phyloP scores from a whole-genome alignment of 2,329 filamentous ascomycete genomes.

The Ophiostoma himal-ulmi region DNA sequence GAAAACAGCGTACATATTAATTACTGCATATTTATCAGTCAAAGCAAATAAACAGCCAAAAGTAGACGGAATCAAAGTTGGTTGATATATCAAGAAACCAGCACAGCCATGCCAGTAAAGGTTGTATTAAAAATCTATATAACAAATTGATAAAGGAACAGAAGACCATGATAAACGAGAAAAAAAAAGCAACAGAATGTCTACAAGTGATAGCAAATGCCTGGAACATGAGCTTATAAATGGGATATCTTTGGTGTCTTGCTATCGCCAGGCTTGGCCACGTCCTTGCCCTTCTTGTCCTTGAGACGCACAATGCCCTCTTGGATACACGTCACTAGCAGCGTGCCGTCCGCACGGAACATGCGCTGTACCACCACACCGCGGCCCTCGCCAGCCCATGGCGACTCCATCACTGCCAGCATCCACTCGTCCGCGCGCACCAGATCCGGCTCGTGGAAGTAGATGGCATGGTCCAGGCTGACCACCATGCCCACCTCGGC shows the following conservation, averaged over 20 bases:
- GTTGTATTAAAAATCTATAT: background rate
- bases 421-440: conserved; percentile 68
- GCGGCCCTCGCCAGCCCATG: conserved; percentile 72
- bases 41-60: too few species aligned
- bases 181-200: background rate
- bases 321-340: conserved; percentile 75
- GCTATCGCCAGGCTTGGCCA: background rate
- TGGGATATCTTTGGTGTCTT: background rate
- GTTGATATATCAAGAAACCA: too few species aligned
- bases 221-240: background rate
- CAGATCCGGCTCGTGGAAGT: conserved; percentile 56
- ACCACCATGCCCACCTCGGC: conserved; percentile 79
- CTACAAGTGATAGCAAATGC: background rate
- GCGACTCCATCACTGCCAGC: conserved; percentile 72
- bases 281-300: conserved; percentile 1
- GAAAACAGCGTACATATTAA: too few species aligned
- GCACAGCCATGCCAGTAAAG: background rate
- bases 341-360: conserved; percentile 61
- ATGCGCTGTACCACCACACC: conserved; percentile 72
- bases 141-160: background rate
- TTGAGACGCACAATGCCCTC: conserved; percentile 48
- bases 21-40: too few species aligned
- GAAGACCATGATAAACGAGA: background rate
- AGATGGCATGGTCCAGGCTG: conserved; percentile 68
- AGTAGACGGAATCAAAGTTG: too few species aligned